Conservation (phyloP, 1,139 yeast species). For the Candida sojae region DNA sequence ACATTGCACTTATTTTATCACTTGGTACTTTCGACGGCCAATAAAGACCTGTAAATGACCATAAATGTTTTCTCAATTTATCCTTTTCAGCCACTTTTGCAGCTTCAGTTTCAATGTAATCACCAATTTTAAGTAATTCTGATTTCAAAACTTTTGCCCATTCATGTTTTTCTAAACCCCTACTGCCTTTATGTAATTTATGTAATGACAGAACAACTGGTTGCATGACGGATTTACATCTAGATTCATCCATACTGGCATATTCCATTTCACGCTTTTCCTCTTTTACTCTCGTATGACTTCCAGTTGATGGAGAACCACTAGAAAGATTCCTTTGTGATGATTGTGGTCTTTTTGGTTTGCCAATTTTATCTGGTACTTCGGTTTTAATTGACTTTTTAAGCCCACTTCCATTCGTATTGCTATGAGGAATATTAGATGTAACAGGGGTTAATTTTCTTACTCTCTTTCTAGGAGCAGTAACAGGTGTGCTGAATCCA, state of each 20-base stretch:
- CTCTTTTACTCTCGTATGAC: constrained; percentile 10
- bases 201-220: constrained; percentile 77
- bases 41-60: constrained; percentile 88
- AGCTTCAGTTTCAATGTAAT: constrained; percentile 45
- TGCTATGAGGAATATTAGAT: constrained; percentile 13
- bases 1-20: constrained; percentile 80
- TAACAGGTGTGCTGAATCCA: constrained; percentile 6
- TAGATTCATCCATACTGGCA: constrained; percentile 78
- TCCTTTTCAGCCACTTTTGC: constrained; percentile 22
- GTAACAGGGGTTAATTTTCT: constrained; percentile 1
- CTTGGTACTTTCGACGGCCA: constrained; percentile 96
- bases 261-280: constrained; percentile 58
- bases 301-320: constrained; percentile 6
- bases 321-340: constrained; percentile 3
- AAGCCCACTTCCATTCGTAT: constrained; percentile 11
- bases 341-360: constrained; percentile 14
- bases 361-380: constrained; percentile 18
- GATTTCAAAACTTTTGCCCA: constrained; percentile 78
- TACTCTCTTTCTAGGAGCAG: constrained; percentile 12
- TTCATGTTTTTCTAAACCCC: constrained; percentile 80
- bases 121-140: constrained; percentile 81
- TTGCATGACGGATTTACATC: constrained; percentile 63
- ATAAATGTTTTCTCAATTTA: constrained; percentile 65
- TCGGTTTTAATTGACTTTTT: constrained; percentile 17
- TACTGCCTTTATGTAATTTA: constrained; percentile 74